Percentiles rank a stretch among this genome's conserved stretches.
phyloP scores from a whole-genome alignment of 148 eudicot species.

The Nepenthes gracilis region DNA sequence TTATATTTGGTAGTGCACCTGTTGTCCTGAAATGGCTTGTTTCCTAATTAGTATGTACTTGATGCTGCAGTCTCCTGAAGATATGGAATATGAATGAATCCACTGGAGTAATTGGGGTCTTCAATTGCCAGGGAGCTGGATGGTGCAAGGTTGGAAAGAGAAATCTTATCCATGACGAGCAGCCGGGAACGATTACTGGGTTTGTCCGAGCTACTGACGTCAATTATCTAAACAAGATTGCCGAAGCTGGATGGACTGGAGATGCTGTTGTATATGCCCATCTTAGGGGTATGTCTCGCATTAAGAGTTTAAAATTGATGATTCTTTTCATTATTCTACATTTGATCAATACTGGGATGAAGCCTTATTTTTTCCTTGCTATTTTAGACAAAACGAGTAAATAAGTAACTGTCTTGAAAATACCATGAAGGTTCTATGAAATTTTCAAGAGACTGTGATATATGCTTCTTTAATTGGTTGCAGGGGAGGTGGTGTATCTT shows the following conservation, averaged over 20 bases:
- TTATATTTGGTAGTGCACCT: background rate
- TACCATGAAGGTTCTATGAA: background rate
- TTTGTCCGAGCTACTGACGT: slow-evolving; percentile 50
- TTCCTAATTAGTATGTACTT: background rate
- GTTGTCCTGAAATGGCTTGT: background rate
- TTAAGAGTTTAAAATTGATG: background rate
- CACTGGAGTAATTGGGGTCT: slow-evolving; percentile 73
- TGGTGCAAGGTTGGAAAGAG: slow-evolving; percentile 83
- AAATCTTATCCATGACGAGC: slow-evolving; percentile 60
- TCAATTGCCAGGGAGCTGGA: slow-evolving; percentile 96
- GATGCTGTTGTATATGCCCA: slow-evolving; percentile 56
- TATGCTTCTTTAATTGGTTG: background rate
- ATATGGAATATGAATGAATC: slow-evolving; percentile 81
- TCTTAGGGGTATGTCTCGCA: slow-evolving; percentile 26
- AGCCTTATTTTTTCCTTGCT: too few relatives aligned
- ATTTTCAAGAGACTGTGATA: background rate
- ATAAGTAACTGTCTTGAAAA: background rate
- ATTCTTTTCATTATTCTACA: background rate
- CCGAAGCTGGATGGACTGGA: slow-evolving; percentile 48
- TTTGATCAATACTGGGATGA: background rate
- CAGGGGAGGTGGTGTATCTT: slow-evolving; percentile 62
- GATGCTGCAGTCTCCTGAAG: slow-evolving; percentile 46
- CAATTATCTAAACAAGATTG: slow-evolving; percentile 39
- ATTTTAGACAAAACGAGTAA: too few relatives aligned
- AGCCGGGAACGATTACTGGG: slow-evolving; percentile 52